A percentile compares a stretch with the other conserved stretches of the same genome.
These are phyloP conservation scores for Hymenotorrendiella dingleyae DNA, from an alignment of 2,329 filamentous ascomycete genomes.

Conservation along the genomic window DNA sequence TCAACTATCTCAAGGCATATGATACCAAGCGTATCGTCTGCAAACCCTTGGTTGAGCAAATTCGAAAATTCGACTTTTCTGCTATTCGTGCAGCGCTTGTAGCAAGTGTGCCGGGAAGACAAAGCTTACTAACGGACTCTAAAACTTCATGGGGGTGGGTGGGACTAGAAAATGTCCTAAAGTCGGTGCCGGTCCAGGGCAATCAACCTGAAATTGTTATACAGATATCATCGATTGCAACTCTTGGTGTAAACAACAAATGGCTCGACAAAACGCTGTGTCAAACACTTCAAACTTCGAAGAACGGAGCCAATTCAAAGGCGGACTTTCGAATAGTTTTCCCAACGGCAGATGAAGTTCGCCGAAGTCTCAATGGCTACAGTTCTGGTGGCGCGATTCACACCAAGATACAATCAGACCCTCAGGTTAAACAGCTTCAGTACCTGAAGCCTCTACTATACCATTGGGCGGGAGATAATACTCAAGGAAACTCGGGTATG, in stretches of 20 bases:
- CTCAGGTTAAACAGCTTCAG: slow-evolving; percentile 67
- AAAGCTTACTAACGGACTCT: slow-evolving; percentile 41
- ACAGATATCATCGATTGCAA: slow-evolving; percentile 78
- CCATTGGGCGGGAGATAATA: slow-evolving; percentile 65
- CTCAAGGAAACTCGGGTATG: slow-evolving; percentile 11
- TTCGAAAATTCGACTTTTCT: slow-evolving; percentile 64
- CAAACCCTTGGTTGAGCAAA: slow-evolving; percentile 47
- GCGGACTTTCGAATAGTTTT: slow-evolving; percentile 69
- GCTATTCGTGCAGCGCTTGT: slow-evolving; percentile 63
- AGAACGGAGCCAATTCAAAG: slow-evolving; percentile 18
- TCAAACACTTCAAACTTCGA: slow-evolving; percentile 36
- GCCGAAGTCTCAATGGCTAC: slow-evolving; percentile 72
- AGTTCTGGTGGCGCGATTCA: slow-evolving; percentile 74
- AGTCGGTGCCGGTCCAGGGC: slow-evolving; percentile 42
- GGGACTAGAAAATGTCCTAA: slow-evolving; percentile 55
- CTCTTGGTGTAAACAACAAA: slow-evolving; percentile 61
- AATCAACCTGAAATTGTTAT: slow-evolving; percentile 44
- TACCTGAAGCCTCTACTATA: slow-evolving; percentile 66
- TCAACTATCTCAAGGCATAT: slow-evolving; percentile 68
- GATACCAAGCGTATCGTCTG: slow-evolving; percentile 50
- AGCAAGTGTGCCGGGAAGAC: slow-evolving; percentile 70
- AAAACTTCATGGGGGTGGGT: slow-evolving; percentile 73
- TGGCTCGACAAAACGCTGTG: slow-evolving; percentile 69
- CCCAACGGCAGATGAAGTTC: slow-evolving; percentile 73
- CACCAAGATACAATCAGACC: slow-evolving; percentile 63